Base-by-base conservation (phyloP, 2,329 filamentous ascomycete species). In the Hymenotorrendiella dingleyae region DNA sequence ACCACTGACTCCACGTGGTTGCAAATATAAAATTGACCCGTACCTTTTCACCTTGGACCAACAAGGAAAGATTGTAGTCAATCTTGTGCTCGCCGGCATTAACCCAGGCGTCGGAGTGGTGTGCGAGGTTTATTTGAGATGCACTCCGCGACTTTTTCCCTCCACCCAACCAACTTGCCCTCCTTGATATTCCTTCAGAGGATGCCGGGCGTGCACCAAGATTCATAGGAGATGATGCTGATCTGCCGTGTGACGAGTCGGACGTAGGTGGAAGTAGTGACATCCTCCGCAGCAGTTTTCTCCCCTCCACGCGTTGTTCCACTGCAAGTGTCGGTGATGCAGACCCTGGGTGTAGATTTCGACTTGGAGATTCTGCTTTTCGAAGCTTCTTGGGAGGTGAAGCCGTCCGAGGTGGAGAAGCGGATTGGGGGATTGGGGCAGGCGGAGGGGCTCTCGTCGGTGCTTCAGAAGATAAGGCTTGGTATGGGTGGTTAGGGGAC, bases 31-130 rank as follows among this genome's bases (percentile, higher is more conserved):
- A n/a, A n/a, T n/a, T n/a, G n/a, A n/a, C n/a, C n/a, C 55, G 50
- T 56, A 78, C 74, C 65, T 74, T 78, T 52, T 82, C 76, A 16
- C 70, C 73, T 32, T 71, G 72, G 17, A 67, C 57, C 40, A 82
- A 61, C 23, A 70, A 68, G 6, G 65, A 57, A 0, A 71, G 65
- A 55, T 76, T 80, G 56, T 82, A 82, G 40, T 82, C 76, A 10
- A 67, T 67, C 16, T 66, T 67, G 32, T 64, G 64, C 38, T 72
- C 72, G 6, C 74, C 70, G 2, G 70, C 64, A 50, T 80, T 63
- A 28, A 81, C 66, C 78, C 78, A 82, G 3, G 76, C 54, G 9
- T 32, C 28, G 4, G 44, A 17, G 6, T 6, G 24, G 4, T 33
- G 16, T 16, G 14, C 32, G 12, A 37, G 21, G 12, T 47, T 41